These are phyloP conservation scores for Aspergillus amoenus DNA, from an alignment of 2,329 filamentous ascomycete species.

Conservation along the genomic window DNA sequence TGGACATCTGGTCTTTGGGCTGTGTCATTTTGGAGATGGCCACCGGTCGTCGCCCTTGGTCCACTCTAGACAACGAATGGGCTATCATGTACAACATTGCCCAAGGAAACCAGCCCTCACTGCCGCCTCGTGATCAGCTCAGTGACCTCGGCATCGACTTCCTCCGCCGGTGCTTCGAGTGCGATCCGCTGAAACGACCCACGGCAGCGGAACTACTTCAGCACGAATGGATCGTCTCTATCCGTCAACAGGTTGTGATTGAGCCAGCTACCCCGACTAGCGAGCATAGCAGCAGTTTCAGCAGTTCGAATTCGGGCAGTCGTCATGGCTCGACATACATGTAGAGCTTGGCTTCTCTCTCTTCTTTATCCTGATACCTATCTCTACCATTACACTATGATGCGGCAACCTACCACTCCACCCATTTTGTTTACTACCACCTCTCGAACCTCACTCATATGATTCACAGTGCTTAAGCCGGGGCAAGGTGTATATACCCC, in stretches of 20 bases:
- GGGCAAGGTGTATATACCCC: too few species aligned
- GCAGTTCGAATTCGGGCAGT: conserved; percentile 26
- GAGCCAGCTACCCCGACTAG: conserved; percentile 41
- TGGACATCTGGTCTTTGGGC: conserved; percentile 94
- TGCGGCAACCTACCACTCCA: background rate
- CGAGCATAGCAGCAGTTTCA: conserved; percentile 40
- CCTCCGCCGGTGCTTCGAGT: conserved; percentile 78
- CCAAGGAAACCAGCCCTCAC: conserved; percentile 86
- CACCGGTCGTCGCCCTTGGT: conserved; percentile 91
- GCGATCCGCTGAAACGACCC: conserved; percentile 75
- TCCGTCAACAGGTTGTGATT: conserved; percentile 49
- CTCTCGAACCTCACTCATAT: background rate
- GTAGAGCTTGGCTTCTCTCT: conserved; percentile 10
- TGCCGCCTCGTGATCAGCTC: conserved; percentile 80
- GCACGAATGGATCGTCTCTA: conserved; percentile 77
- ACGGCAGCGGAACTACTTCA: conserved; percentile 86
- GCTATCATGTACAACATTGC: conserved; percentile 99
- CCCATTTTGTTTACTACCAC: background rate
- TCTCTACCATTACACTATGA: background rate
- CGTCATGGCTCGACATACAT: conserved; percentile 31
- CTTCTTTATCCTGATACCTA: background rate
- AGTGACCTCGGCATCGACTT: conserved; percentile 85
- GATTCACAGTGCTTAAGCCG: background rate
- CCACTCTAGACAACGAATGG: conserved; percentile 96
- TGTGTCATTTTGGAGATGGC: conserved; percentile 98